phyloP scores from a whole-genome alignment of 495 filamentous ascomycete genomes.

The Evansstolkia leycettana region DNA sequence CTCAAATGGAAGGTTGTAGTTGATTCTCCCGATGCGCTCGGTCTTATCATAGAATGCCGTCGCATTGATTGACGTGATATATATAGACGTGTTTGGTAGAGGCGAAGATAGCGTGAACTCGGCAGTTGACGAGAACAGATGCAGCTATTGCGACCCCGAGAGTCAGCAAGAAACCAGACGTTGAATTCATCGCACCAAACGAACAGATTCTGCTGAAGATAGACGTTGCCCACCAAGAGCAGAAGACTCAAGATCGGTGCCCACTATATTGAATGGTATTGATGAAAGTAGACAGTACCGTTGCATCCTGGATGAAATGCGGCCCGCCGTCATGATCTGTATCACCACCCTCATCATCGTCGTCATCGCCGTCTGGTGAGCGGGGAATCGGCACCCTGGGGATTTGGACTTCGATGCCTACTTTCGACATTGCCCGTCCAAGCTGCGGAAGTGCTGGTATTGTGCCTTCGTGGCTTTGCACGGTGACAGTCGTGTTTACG shows the following conservation, averaged over 20 bases:
- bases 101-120: slow-evolving; percentile 77
- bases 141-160: too few relatives aligned
- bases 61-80: slow-evolving; percentile 67
- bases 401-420: slow-evolving; percentile 55
- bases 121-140: slow-evolving; percentile 76
- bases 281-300: slow-evolving; percentile 36
- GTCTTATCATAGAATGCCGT: slow-evolving; percentile 75
- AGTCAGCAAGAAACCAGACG: too few relatives aligned
- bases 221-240: background rate
- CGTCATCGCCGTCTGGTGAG: slow-evolving; percentile 24
- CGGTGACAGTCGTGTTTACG: slow-evolving; percentile 63
- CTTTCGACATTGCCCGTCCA: slow-evolving; percentile 55
- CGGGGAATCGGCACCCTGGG: slow-evolving; percentile 50
- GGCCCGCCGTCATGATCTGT: slow-evolving; percentile 25
- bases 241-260: too few relatives aligned
- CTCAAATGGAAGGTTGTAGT: slow-evolving; percentile 60
- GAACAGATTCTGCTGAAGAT: slow-evolving; percentile 55
- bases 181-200: too few relatives aligned
- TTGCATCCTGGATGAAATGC: slow-evolving; percentile 74
- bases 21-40: slow-evolving; percentile 61
- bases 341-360: slow-evolving; percentile 26
- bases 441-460: slow-evolving; percentile 65
- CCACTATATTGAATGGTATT: slow-evolving; percentile 8
- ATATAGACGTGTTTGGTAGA: slow-evolving; percentile 54
- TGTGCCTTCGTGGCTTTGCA: slow-evolving; percentile 53